Base-by-base conservation (phyloP, 495 filamentous ascomycete genomes). In the Daldinia childiae region DNA sequence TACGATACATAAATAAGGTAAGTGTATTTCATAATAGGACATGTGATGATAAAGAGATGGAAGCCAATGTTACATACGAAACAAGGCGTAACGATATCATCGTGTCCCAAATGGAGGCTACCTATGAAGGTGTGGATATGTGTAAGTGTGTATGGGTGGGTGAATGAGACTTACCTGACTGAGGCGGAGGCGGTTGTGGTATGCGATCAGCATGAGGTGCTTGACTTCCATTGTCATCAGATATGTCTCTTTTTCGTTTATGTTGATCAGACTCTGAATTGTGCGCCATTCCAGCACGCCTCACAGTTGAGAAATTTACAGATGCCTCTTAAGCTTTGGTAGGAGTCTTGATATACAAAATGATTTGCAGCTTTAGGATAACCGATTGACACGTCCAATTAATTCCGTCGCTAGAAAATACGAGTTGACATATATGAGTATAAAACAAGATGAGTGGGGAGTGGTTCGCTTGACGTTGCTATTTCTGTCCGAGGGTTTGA, bases 181-280 rank as follows among this genome's bases (percentile, higher is more conserved):
- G 79, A 48, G 79, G 81, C 39, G 80, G 80, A 59, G 79, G 79
- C 62, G 81, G 81, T 76, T 80, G 81, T 62, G 80, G 81, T 68
- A 82, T 82, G 43, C 81, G 78, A 61, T 81, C 79, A 68, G 77
- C 65, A 59, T 77, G 79, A 9, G 68, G 55, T 64, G 68, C 67
- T 66, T 77, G 76, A 63, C 69, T 74, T 61, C 74, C 76, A 61
- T 72, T 79, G 64, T 82, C 81, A 72, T 83, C 80, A 50, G 71
- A 69, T 59, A 76, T 65, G 57, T 79, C 76, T 57, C 80, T 79
- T 60, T 82, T 82, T 58, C 81, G 80, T 74, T 83, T 83, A 73
- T 78, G 78, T 48, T 77, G 66, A 26, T 79, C 81, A 41, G 74
- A 36, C 5, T 76, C 78, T 60, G 64, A 75, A 61, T 64, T 74